Percentiles rank a stretch among this genome's conserved stretches.
Conservation (phyloP, 176 grass and related monocot genomes). For the Chloris gayana region DNA sequence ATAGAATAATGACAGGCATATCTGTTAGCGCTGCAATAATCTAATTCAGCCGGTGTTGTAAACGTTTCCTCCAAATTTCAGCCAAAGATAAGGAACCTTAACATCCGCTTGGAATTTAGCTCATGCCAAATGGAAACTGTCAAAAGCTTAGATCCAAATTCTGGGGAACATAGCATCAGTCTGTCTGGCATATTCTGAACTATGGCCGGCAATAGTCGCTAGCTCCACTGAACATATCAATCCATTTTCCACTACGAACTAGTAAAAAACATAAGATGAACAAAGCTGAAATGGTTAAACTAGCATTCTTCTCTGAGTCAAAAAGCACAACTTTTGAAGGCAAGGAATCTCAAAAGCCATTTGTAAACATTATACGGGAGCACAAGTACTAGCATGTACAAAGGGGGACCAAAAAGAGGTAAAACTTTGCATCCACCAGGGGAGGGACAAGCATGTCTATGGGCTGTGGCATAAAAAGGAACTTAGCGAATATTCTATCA, state of each 20-base stretch:
- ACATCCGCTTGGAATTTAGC: not conserved
- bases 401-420: not conserved
- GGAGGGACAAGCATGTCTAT: constrained; percentile 24
- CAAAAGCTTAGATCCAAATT: constrained; percentile 10
- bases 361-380: not conserved
- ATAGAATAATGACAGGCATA: not conserved
- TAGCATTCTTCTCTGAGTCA: not conserved
- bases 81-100: not conserved
- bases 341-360: constrained; percentile 31
- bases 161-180: not conserved
- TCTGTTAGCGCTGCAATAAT: not conserved
- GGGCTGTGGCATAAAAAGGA: not conserved
- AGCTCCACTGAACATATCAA: not conserved
- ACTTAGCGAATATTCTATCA: not conserved
- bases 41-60: not conserved
- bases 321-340: constrained; percentile 25
- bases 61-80: not conserved
- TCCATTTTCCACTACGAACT: constrained; percentile 1
- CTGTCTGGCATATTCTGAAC: not conserved
- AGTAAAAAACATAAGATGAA: constrained; percentile 8
- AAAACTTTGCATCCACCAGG: constrained; percentile 4
- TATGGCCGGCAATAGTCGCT: not conserved
- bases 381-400: not conserved
- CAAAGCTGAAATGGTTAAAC: not conserved
- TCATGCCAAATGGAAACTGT: constrained; percentile 12